These are phyloP conservation scores for Lactarius trivialis DNA, from an alignment of 768 basidiomycete genomes.

Conservation along the genomic window DNA sequence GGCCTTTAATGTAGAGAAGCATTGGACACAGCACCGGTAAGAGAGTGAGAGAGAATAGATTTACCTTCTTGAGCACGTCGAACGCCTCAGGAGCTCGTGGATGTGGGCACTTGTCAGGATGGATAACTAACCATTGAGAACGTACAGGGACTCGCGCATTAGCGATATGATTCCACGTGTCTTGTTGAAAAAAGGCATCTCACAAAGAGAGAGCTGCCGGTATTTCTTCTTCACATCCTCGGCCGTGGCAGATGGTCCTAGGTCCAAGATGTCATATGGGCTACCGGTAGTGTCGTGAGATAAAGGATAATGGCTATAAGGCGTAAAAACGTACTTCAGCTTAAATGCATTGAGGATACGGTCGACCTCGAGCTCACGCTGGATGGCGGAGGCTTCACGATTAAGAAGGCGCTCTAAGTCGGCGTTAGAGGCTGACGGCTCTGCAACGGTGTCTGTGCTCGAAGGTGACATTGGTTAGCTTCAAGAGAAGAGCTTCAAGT, in stretches of 20 bases:
- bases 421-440: conserved; percentile 21
- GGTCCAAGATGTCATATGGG: conserved; percentile 90
- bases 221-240: conserved; percentile 90
- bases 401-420: conserved; percentile 79
- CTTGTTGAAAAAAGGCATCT: conserved; percentile 28
- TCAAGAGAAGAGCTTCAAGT: neutral
- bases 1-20: conserved; percentile 45
- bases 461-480: neutral
- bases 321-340: conserved; percentile 62
- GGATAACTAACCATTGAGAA: conserved; percentile 67
- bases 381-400: conserved; percentile 77
- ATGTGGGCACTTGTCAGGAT: conserved; percentile 96
- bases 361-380: conserved; percentile 83
- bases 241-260: conserved; percentile 60
- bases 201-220: conserved; percentile 78
- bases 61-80: conserved; percentile 87
- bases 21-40: neutral
- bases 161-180: conserved; percentile 17
- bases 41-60: neutral
- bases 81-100: conserved; percentile 86
- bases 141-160: conserved; percentile 32
- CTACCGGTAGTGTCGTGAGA: conserved; percentile 35
- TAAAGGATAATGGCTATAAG: neutral
- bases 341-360: conserved; percentile 93
- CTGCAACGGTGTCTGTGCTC: conserved; percentile 2